A percentile compares a stretch with the other conserved stretches of the same genome.
phyloP scores from a whole-genome alignment of 108 stramenopile genomes.

The Nitzschia sp. region DNA sequence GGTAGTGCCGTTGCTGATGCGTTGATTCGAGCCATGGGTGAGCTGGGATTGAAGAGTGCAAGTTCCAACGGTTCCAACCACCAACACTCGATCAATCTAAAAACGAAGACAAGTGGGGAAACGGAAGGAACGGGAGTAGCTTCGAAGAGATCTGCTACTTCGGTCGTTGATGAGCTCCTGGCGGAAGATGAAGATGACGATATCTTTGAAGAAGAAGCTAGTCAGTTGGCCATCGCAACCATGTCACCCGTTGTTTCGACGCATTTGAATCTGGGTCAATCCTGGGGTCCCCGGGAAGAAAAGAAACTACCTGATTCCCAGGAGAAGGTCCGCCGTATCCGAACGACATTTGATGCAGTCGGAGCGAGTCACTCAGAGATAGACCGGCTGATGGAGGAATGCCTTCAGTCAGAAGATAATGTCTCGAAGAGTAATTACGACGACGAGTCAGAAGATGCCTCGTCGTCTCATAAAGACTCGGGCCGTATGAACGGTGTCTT shows the following conservation, averaged over 20 bases:
- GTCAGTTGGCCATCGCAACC: neutral
- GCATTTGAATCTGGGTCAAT: neutral
- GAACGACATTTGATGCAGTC: neutral
- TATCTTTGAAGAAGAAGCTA: constrained; percentile 2
- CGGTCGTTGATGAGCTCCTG: constrained; percentile 40
- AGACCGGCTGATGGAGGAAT: constrained; percentile 1
- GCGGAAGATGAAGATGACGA: constrained; percentile 32
- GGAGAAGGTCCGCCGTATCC: neutral
- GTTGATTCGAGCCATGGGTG: constrained; percentile 37
- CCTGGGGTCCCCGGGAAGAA: constrained; percentile 18
- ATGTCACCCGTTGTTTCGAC: neutral
- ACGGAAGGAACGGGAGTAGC: constrained; percentile 2
- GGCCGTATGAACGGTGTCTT: constrained; percentile 36
- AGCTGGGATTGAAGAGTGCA: constrained; percentile 18
- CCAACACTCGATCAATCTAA: neutral
- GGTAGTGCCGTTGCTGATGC: constrained; percentile 22
- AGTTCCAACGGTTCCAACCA: neutral
- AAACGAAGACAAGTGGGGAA: constrained; percentile 3
- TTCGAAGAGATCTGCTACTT: constrained; percentile 19
- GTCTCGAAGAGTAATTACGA: neutral
- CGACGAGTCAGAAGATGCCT: neutral
- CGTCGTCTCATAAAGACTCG: neutral
- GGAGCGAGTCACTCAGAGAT: constrained; percentile 1
- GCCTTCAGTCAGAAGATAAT: constrained; percentile 15
- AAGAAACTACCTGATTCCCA: constrained; percentile 24